These are phyloP conservation scores for Sindora glabra DNA, from an alignment of 306 rosid species.

Conservation along the genomic window DNA sequence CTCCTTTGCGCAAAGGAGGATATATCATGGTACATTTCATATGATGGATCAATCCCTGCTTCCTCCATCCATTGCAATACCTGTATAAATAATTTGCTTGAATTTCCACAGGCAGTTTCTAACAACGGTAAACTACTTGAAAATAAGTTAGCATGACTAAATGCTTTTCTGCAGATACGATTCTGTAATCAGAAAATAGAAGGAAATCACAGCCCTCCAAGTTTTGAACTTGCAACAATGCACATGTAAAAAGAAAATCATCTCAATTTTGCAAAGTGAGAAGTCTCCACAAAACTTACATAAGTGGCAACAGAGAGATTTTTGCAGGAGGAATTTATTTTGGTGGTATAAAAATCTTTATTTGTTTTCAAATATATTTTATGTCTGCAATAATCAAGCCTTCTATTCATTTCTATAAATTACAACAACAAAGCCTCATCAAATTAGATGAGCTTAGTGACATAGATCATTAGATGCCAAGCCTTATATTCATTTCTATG, in stretches of 20 bases:
- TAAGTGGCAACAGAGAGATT: background rate
- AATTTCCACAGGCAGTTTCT: constrained; percentile 6
- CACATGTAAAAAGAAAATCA: background rate
- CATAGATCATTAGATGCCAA: too few species aligned
- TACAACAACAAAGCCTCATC: background rate
- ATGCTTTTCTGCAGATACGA: background rate
- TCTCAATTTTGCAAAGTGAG: background rate
- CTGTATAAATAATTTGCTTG: constrained; percentile 25
- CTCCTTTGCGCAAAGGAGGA: constrained; percentile 54
- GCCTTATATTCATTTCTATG: too few species aligned
- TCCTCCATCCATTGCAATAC: constrained; percentile 93
- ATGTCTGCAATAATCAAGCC: too few species aligned
- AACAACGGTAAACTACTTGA: constrained; percentile 1
- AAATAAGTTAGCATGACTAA: constrained; percentile 2
- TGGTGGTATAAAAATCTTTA: background rate
- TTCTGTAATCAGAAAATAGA: background rate
- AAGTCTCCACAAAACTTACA: background rate
- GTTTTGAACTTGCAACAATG: background rate
- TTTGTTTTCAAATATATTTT: too few species aligned
- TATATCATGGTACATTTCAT: constrained; percentile 59
- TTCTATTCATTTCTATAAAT: background rate
- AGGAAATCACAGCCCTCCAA: background rate
- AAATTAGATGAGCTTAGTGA: too few species aligned
- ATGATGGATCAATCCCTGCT: constrained; percentile 67
- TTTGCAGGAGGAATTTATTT: background rate